These are phyloP conservation scores for Lachnellula suecica DNA, from an alignment of 2,329 filamentous ascomycete genomes.

Conservation along the genomic window DNA sequence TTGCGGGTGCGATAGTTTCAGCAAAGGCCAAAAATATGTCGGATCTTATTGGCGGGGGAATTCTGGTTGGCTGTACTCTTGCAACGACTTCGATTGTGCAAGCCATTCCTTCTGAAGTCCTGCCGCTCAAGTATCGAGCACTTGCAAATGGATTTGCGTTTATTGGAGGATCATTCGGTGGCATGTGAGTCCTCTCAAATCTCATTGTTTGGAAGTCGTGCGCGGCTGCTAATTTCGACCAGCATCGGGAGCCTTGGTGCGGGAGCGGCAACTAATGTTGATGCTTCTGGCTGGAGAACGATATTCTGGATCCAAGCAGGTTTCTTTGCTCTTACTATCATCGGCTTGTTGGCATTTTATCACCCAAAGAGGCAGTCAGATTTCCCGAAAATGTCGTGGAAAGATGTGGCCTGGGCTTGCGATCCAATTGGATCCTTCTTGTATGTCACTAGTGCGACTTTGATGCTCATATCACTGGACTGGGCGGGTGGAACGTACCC, in stretches of 20 bases:
- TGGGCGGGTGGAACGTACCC: conserved; percentile 44
- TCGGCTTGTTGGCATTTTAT: conserved; percentile 45
- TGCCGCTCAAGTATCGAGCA: conserved; percentile 56
- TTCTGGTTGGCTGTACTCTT: conserved; percentile 54
- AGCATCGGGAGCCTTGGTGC: conserved; percentile 46
- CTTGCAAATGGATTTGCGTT: conserved; percentile 54
- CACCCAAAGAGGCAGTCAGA: conserved; percentile 39
- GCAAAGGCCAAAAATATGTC: conserved; percentile 55
- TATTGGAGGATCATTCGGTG: conserved; percentile 49
- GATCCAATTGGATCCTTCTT: conserved; percentile 47
- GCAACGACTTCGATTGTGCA: conserved; percentile 55
- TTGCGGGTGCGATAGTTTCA: conserved; percentile 52
- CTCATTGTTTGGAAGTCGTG: background rate
- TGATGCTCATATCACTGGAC: conserved; percentile 45
- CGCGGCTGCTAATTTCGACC: background rate
- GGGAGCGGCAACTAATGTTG: conserved; percentile 50
- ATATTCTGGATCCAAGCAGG: conserved; percentile 61
- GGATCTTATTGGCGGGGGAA: conserved; percentile 55
- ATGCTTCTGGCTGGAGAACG: conserved; percentile 49
- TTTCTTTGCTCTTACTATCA: conserved; percentile 49
- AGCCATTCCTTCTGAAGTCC: conserved; percentile 55
- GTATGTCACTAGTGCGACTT: conserved; percentile 43
- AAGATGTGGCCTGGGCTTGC: conserved; percentile 44
- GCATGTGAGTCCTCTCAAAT: conserved; percentile 49
- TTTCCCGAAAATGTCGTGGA: conserved; percentile 38